phyloP scores from a whole-genome alignment of 31 red algal genomes.

The Asparagopsis taxiformis region DNA sequence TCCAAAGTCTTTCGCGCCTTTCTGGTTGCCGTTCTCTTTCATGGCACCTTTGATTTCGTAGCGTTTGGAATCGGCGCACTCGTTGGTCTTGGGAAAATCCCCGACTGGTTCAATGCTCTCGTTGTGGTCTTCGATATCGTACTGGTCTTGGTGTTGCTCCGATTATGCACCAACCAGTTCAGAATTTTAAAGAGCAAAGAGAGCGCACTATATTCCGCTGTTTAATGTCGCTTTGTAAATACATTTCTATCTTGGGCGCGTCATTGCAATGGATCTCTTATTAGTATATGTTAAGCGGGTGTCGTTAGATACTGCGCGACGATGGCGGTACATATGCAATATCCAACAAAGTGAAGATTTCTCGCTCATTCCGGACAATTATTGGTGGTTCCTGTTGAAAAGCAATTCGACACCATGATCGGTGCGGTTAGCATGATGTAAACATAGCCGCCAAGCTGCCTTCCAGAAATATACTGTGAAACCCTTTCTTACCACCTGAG shows the following conservation, averaged over 20 bases:
- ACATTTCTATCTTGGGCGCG: no score
- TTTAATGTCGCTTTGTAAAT: no score
- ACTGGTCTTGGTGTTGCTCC: constrained; percentile 16
- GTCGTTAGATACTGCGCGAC: constrained; percentile 63
- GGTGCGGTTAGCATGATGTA: no score
- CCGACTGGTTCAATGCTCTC: constrained; percentile 5
- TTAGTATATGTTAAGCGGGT: no score
- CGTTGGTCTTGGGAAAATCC: neutral
- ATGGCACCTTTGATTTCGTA: constrained; percentile 47
- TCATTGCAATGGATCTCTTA: no score
- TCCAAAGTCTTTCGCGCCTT: constrained; percentile 3
- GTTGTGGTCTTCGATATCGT: constrained; percentile 13
- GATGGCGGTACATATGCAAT: constrained; percentile 62
- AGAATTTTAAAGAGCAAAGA: no score
- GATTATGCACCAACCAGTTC: no score
- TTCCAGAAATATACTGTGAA: constrained; percentile 9
- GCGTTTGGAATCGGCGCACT: constrained; percentile 13
- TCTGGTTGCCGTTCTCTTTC: constrained; percentile 45
- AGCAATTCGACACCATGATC: no score
- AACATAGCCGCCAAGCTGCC: neutral
- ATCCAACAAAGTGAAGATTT: constrained; percentile 55
- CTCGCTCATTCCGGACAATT: constrained; percentile 36
- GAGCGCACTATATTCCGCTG: no score
- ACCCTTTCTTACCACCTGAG: constrained; percentile 25
- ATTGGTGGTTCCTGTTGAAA: constrained; percentile 38